phyloP scores from a whole-genome alignment of 78 protist genomes.

The Mastigamoeba balamuthi region DNA sequence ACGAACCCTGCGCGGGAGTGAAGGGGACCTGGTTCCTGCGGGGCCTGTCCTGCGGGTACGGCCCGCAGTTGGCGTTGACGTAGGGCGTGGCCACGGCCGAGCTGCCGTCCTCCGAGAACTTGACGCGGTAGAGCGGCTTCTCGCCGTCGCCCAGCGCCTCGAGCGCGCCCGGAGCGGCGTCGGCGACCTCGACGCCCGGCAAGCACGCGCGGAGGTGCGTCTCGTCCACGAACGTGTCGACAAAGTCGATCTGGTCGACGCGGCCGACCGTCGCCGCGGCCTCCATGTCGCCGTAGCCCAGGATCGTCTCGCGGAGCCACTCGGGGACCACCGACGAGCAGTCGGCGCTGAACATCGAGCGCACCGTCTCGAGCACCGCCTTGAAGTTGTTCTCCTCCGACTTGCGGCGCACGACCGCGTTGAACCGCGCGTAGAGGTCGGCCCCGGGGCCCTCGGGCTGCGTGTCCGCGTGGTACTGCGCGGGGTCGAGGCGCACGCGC shows the following conservation, averaged over 20 bases:
- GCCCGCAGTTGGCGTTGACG: slow-evolving; percentile 18
- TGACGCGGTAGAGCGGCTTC: not conserved
- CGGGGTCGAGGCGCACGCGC: slow-evolving; percentile 56
- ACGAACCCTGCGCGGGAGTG: slow-evolving; percentile 48
- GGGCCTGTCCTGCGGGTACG: slow-evolving; percentile 41
- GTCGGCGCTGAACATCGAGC: slow-evolving; percentile 47
- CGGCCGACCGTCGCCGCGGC: not conserved
- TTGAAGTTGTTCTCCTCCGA: slow-evolving; percentile 73
- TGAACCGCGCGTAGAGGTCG: slow-evolving; percentile 51
- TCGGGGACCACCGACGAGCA: slow-evolving; percentile 60
- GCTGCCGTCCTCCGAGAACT: not conserved
- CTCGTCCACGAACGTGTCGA: slow-evolving; percentile 69
- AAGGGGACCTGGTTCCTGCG: slow-evolving; percentile 41
- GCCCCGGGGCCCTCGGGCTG: not conserved
- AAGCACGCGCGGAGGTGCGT: slow-evolving; percentile 47
- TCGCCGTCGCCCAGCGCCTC: not conserved
- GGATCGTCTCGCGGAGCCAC: slow-evolving; percentile 77
- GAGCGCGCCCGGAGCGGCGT: not conserved
- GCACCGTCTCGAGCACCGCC: slow-evolving; percentile 81
- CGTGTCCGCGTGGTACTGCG: slow-evolving; percentile 52
- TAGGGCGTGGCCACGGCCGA: slow-evolving; percentile 11
- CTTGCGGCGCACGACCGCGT: slow-evolving; percentile 72
- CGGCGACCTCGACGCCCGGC: not conserved
- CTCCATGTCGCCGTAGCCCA: slow-evolving; percentile 67
- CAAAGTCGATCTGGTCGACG: slow-evolving; percentile 31